A percentile compares a stretch with the other conserved stretches of the same genome.
Conservation (phyloP, 768 basidiomycete genomes). For the Pholiota molesta region DNA sequence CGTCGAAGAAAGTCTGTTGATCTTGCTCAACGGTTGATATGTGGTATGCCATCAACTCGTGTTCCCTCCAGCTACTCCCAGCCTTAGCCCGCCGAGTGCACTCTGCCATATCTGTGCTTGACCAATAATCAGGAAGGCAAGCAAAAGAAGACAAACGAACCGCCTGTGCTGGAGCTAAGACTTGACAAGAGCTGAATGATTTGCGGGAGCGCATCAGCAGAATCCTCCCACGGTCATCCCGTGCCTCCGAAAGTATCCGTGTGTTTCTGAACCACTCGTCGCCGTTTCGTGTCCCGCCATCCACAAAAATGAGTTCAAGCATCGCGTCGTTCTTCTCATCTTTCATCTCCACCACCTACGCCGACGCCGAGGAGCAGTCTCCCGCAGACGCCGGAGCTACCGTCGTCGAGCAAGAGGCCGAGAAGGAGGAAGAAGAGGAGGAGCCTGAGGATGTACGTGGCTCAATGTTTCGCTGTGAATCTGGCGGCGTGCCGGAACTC, state of each 20-base stretch:
- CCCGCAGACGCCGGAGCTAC: constrained; percentile 63
- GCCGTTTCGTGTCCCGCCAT: neutral
- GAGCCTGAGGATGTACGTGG: constrained; percentile 84
- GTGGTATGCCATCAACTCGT: constrained; percentile 29
- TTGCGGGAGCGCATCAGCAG: no score
- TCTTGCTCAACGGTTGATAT: constrained; percentile 24
- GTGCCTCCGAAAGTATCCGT: constrained; percentile 10
- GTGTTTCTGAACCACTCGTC: neutral
- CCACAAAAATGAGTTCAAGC: constrained; percentile 38
- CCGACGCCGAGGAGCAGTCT: constrained; percentile 45
- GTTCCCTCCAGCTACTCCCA: constrained; percentile 2
- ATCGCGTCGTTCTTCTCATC: constrained; percentile 50
- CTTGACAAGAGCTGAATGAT: no score
- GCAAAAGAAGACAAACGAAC: no score
- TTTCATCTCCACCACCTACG: constrained; percentile 45
- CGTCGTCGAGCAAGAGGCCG: constrained; percentile 42
- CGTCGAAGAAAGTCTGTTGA: constrained; percentile 27
- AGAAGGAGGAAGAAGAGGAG: constrained; percentile 55
- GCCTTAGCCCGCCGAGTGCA: no score
- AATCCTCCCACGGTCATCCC: constrained; percentile 5
- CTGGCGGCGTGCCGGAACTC: neutral
- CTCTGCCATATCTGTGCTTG: no score
- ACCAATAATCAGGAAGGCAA: no score
- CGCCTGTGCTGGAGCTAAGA: no score
- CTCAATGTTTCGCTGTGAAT: neutral